Conservation (phyloP, 2,329 filamentous ascomycete species). For the Tolypocladium cylindrosporum region DNA sequence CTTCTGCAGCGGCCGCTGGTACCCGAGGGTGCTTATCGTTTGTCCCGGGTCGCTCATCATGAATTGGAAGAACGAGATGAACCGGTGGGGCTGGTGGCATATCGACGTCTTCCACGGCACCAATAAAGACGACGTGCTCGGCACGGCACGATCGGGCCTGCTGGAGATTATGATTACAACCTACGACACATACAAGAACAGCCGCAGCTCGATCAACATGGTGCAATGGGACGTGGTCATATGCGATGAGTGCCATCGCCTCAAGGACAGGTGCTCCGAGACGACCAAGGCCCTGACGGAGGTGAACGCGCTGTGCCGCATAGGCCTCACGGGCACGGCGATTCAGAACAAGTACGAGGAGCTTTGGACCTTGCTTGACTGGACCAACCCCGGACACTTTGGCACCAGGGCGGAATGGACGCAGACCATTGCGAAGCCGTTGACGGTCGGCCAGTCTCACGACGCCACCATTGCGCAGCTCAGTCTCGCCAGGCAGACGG, state of each 20-base stretch:
- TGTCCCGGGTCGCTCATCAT: conserved; percentile 81
- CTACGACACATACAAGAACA: conserved; percentile 80
- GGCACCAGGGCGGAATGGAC: conserved; percentile 65
- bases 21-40: conserved; percentile 67
- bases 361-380: conserved; percentile 90
- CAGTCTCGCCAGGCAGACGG: conserved; percentile 69
- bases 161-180: conserved; percentile 92
- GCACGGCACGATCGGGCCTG: conserved; percentile 63
- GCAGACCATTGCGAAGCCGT: conserved; percentile 62
- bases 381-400: conserved; percentile 77
- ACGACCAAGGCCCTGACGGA: conserved; percentile 82
- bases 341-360: conserved; percentile 99
- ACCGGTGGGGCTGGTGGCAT: conserved; percentile 94
- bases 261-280: conserved; percentile 72
- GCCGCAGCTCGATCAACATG: conserved; percentile 64
- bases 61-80: conserved; percentile 84
- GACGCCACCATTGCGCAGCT: conserved; percentile 80
- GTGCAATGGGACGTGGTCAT: conserved; percentile 90
- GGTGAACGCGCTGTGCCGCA: conserved; percentile 82
- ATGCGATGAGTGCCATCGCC: conserved; percentile 83
- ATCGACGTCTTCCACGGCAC: conserved; percentile 70
- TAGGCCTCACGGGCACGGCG: conserved; percentile 88
- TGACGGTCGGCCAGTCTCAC: conserved; percentile 84
- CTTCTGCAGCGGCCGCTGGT: conserved; percentile 56
- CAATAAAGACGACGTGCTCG: conserved; percentile 57